Evolutionary conservation across 108 stramenopile genomes (phyloP), one percentile per base, ranked within the genome.

Genomic region (Skeletonema menzelii): DNA sequence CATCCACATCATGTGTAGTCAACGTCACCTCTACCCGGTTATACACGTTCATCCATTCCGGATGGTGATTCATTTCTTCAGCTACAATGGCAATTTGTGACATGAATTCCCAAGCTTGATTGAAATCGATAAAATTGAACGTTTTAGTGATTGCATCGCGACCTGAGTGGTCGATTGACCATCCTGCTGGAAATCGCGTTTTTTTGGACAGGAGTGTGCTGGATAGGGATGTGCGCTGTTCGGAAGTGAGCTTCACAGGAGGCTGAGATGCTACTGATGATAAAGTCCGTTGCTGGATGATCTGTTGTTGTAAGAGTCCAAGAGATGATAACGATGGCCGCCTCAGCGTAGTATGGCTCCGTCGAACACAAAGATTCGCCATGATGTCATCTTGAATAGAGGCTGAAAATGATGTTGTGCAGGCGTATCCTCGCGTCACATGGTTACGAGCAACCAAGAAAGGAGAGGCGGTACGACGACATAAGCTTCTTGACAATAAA

Each of bases 21-120:
- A 92, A 61, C 11, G 90, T 92, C 20, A 97, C 91, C 59, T 95
- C 87, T 19, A 98, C 98, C 2, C 73, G 77, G 76, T 94, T 97
- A 85, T 98, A 98, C 1, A 98, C 96, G 80, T 98, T 98, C 76
- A 89, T 94, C 98, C 98, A 98, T 81, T 98, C 98, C 17, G 98
- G 98, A 85, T 98, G 98, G 78, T 98, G 98, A 85, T 97, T 89
- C 84, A 92, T 92, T 82, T 96, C 88, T 75, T 98, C 97, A 14
- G 97, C 97, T 67, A 95, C 40, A 13, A 91, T 60, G 20, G 98
- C 97, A 4, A 87, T 75, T 17, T 93, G 84, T 6, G 84, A 76
- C 98, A 98, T 97, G 80, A 98, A 98, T 12, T 84, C 76, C 91
- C 95, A 98, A 8, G 98, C 98, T 84, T 95, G 88, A 20, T 56